Evolutionary conservation across 106 monocot genomes (phyloP).

Genomic region (Dioscorea dumetorum): DNA sequence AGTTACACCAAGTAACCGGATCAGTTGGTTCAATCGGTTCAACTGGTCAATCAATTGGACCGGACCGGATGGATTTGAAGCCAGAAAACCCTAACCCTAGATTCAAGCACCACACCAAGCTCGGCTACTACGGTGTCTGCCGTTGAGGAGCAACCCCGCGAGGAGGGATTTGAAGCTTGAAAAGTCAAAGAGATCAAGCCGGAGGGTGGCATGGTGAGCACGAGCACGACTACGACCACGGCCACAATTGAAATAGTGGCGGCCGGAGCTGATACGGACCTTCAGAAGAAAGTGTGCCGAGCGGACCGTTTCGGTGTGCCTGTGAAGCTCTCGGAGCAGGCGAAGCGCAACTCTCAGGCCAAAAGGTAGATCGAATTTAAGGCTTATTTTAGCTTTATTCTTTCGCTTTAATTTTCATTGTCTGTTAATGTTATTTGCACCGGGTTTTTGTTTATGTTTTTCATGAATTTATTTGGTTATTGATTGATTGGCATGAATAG

Average conservation of each 20-base stretch:
- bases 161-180: conserved; percentile 11
- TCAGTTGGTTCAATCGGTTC: too few species aligned
- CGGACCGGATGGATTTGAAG: too few species aligned
- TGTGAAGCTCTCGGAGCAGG: conserved; percentile 62
- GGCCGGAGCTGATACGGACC: conserved; percentile 16
- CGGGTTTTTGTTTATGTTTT: too few species aligned
- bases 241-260: background rate
- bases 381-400: too few species aligned
- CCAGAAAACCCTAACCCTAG: conserved; percentile 19
- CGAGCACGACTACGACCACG: background rate
- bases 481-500: too few species aligned
- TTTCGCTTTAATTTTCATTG: too few species aligned
- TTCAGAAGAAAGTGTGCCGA: conserved; percentile 69
- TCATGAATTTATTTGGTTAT: too few species aligned
- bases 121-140: background rate
- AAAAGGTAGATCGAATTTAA: conserved; percentile 28
- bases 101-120: too few species aligned
- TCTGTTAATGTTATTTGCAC: too few species aligned
- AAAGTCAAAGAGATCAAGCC: conserved; percentile 2
- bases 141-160: background rate
- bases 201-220: too few species aligned
- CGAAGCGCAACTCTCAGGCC: conserved; percentile 62
- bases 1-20: too few species aligned
- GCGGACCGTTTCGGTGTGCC: conserved; percentile 66
- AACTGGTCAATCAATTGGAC: too few species aligned